Evolutionary conservation across 257 asterid species (phyloP).

Genomic region (Nicotiana obtusifolia): DNA sequence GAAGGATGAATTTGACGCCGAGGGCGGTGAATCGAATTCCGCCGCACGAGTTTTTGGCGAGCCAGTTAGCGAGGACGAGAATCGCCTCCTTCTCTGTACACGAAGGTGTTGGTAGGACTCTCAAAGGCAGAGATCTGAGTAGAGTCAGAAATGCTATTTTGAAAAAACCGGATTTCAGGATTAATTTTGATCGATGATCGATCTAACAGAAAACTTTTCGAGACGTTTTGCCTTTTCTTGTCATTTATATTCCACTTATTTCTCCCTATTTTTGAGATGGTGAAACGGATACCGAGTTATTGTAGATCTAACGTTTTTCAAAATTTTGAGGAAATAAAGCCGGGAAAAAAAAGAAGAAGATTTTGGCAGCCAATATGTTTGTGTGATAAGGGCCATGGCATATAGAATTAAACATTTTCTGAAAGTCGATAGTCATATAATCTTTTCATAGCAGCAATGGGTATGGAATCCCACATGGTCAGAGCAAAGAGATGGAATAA

Average conservation of each 20-base stretch:
- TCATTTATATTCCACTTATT: neutral
- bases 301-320: neutral
- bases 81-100: constrained; percentile 66
- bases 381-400: too few relatives aligned
- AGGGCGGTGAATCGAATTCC: too few relatives aligned
- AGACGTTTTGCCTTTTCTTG: neutral
- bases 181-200: constrained; percentile 7
- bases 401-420: too few relatives aligned
- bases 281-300: neutral
- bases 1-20: constrained; percentile 80
- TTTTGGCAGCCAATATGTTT: too few relatives aligned
- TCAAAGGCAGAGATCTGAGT: constrained; percentile 79
- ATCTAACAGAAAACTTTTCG: neutral
- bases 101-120: constrained; percentile 79
- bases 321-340: constrained; percentile 1
- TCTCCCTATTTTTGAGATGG: neutral
- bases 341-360: too few relatives aligned
- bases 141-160: constrained; percentile 74
- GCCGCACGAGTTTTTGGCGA: too few relatives aligned
- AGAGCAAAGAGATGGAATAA: constrained; percentile 38
- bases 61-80: constrained; percentile 46
- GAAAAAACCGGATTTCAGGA: constrained; percentile 74
- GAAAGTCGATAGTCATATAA: too few relatives aligned
- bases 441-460: constrained; percentile 42
- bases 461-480: constrained; percentile 71